A percentile compares a stretch with the other conserved stretches of the same genome.
phyloP scores from a whole-genome alignment of 345 rosid species.

The Eucalyptus urophylla region DNA sequence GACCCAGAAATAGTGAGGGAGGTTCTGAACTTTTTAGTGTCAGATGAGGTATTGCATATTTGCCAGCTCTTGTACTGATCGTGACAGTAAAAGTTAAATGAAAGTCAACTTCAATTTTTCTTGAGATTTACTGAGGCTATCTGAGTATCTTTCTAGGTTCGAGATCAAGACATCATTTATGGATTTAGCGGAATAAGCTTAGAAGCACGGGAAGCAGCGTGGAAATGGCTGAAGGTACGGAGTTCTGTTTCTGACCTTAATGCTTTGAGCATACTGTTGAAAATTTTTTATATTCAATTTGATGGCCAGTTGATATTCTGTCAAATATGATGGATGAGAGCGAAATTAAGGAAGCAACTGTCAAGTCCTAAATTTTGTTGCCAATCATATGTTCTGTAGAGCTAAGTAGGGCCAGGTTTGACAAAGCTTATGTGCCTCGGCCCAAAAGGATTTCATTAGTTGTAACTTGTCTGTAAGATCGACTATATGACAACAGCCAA shows the following conservation, averaged over 20 bases:
- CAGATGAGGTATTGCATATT: slow-evolving; percentile 11
- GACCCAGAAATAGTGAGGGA: slow-evolving; percentile 11
- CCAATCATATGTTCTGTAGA: not conserved
- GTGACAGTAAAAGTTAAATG: not conserved
- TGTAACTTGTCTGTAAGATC: not conserved
- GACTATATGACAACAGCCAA: not conserved
- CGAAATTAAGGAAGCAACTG: not conserved
- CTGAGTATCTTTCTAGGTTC: slow-evolving; percentile 3
- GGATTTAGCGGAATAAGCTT: slow-evolving; percentile 9
- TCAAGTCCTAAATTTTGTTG: not conserved
- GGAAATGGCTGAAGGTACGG: slow-evolving; percentile 25
- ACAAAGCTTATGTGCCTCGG: not conserved
- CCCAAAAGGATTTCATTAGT: not conserved
- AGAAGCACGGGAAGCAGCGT: slow-evolving; percentile 19
- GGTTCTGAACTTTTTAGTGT: slow-evolving; percentile 14
- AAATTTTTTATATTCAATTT: not conserved
- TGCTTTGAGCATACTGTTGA: not conserved
- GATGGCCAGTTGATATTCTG: not conserved
- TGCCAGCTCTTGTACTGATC: not conserved
- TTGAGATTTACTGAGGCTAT: not conserved
- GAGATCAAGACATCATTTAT: slow-evolving; percentile 11
- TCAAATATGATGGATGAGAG: not conserved
- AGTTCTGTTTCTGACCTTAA: not conserved
- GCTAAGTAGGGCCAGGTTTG: not conserved
- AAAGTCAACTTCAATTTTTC: not conserved